phyloP scores from a whole-genome alignment of 2,329 filamentous ascomycete genomes.

The Fusarium metavorans region DNA sequence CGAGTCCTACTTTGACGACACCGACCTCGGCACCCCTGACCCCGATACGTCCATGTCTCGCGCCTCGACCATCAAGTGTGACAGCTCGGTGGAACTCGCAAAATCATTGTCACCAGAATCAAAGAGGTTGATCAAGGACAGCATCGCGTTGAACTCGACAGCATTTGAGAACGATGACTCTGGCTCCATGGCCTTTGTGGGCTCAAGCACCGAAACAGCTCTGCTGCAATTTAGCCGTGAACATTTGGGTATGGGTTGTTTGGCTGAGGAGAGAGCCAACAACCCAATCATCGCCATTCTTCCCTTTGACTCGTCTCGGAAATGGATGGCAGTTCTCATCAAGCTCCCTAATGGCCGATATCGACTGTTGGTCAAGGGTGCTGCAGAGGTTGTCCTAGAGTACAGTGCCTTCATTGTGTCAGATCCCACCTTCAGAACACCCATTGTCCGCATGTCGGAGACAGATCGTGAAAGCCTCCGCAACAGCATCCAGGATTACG shows the following conservation, averaged over 20 bases:
- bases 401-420: slow-evolving; percentile 56
- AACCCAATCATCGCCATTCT: slow-evolving; percentile 61
- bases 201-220: slow-evolving; percentile 68
- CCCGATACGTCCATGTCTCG: slow-evolving; percentile 36
- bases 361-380: slow-evolving; percentile 67
- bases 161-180: slow-evolving; percentile 63
- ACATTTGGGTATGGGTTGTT: slow-evolving; percentile 59
- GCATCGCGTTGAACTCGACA: slow-evolving; percentile 62
- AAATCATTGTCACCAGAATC: slow-evolving; percentile 49
- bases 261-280: slow-evolving; percentile 61
- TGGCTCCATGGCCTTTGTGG: slow-evolving; percentile 57
- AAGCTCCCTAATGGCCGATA: slow-evolving; percentile 60
- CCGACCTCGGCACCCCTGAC: slow-evolving; percentile 39
- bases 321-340: slow-evolving; percentile 68
- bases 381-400: slow-evolving; percentile 66
- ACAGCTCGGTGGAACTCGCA: slow-evolving; percentile 46
- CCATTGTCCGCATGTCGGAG: slow-evolving; percentile 46
- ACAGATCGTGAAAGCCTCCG: slow-evolving; percentile 48
- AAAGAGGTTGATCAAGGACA: slow-evolving; percentile 54
- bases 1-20: slow-evolving; percentile 52
- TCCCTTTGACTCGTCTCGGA: slow-evolving; percentile 66
- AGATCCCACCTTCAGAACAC: slow-evolving; percentile 57
- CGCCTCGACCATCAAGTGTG: slow-evolving; percentile 38
- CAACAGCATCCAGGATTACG: slow-evolving; percentile 63
- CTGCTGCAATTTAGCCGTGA: slow-evolving; percentile 63